A percentile compares a stretch with the other conserved stretches of the same genome.
These are phyloP conservation scores for Cercospora sp. DNA, from an alignment of 2,329 filamentous ascomycete genomes.

Conservation along the genomic window DNA sequence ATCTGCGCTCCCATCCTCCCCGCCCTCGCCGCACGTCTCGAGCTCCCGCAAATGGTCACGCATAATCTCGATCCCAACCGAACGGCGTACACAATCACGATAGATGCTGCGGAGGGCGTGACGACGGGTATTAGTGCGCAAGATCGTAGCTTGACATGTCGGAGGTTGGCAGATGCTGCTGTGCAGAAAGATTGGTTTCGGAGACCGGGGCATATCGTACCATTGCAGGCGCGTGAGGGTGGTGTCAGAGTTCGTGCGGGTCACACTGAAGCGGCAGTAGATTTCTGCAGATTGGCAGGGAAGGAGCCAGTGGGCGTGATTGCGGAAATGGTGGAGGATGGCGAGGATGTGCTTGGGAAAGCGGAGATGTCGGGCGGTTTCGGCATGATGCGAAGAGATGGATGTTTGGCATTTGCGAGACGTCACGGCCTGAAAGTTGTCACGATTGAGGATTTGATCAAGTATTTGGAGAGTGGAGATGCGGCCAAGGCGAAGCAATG, in stretches of 20 bases:
- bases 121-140: conserved; percentile 89
- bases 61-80: conserved; percentile 76
- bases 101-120: conserved; percentile 73
- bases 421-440: conserved; percentile 89
- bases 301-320: conserved; percentile 78
- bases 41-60: conserved; percentile 85
- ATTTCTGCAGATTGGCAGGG: conserved; percentile 83
- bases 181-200: conserved; percentile 64
- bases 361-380: conserved; percentile 62
- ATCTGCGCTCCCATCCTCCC: conserved; percentile 84
- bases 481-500: conserved; percentile 14
- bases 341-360: conserved; percentile 67
- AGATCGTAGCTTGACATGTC: conserved; percentile 80
- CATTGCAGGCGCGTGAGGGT: conserved; percentile 73
- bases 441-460: conserved; percentile 88
- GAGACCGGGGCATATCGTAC: conserved; percentile 86
- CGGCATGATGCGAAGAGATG: conserved; percentile 92
- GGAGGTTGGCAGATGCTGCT: conserved; percentile 69
- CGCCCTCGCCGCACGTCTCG: conserved; percentile 66
- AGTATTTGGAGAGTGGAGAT: conserved; percentile 62
- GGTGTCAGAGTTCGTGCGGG: conserved; percentile 78
- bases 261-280: conserved; percentile 91
- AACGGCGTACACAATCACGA: conserved; percentile 89
- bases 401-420: conserved; percentile 82
- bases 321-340: conserved; percentile 87